Evolutionary conservation across 2,329 filamentous ascomycete genomes (phyloP).

Genomic region (Colletotrichum neosansevieriae): DNA sequence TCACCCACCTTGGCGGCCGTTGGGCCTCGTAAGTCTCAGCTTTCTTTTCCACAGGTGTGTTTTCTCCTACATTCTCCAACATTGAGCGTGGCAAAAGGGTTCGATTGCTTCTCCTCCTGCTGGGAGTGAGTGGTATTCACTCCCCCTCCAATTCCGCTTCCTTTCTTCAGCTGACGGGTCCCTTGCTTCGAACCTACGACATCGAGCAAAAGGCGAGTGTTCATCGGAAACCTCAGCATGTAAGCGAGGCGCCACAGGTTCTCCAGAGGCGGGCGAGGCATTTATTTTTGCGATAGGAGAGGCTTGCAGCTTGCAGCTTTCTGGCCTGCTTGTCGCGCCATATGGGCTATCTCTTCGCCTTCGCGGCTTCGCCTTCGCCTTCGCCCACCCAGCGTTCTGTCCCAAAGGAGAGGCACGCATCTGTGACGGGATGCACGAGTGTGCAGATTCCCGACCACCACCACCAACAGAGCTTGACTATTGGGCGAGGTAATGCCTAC

Average conservation of each 20-base stretch:
- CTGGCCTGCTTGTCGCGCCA: constrained; percentile 6
- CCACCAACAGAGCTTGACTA: not conserved
- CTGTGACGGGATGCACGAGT: constrained; percentile 38
- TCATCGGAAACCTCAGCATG: not conserved
- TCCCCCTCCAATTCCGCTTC: constrained; percentile 3
- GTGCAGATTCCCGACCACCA: constrained; percentile 39
- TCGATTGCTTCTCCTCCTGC: not conserved
- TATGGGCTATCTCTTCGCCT: constrained; percentile 9
- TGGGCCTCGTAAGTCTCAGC: constrained; percentile 32
- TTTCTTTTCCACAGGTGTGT: constrained; percentile 36
- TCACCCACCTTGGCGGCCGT: constrained; percentile 19
- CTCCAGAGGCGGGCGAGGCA: not conserved
- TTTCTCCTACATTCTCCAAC: constrained; percentile 25
- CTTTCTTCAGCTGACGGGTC: not conserved
- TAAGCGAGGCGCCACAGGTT: constrained; percentile 20
- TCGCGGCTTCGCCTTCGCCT: not conserved
- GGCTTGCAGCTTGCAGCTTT: not conserved
- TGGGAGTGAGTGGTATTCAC: not conserved
- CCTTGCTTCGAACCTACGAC: constrained; percentile 24
- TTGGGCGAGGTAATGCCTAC: constrained; percentile 2
- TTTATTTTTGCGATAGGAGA: not conserved
- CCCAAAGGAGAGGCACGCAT: constrained; percentile 37
- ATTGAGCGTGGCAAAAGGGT: constrained; percentile 13
- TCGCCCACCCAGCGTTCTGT: constrained; percentile 9
- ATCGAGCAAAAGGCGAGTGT: constrained; percentile 5